Base-by-base conservation (phyloP, 2,329 filamentous ascomycete genomes). In the Trichoderma gracile region DNA sequence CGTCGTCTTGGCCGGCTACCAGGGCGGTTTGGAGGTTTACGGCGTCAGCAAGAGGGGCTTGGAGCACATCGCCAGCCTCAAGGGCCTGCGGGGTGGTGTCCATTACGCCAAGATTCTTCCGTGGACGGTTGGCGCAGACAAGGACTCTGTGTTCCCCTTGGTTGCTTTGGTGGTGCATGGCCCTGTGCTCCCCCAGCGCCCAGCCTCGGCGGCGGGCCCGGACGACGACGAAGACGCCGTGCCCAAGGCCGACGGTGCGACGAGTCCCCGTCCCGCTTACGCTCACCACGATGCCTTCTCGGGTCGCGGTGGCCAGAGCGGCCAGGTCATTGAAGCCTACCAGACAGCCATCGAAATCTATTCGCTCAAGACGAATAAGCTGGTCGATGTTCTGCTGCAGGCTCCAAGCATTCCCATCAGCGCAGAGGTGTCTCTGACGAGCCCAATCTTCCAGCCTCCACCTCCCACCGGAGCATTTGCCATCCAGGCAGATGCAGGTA, bases 311-410 rank as follows among this genome's bases (percentile, higher is more conserved):
- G 66, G 73, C 46, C 69, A 77, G 43, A 69, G 73, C 61, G 66
- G 73, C 45, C 69, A 78, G 45, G 69, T 74, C 5, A 80, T 88
- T 65, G 84, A 86, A 56, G 82, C 83, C 53, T 96, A 94, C 72
- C 93, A 96, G 76, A 97, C 93, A 0, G 89, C 89, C 0, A 92
- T 97, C 6, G 92, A 97, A 70, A 81, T 98, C 0, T 96, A 94
- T 76, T 97, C 93, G 1, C 79, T 98, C 66, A 87, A 85, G 69
- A 91, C 88, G n/a, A 88, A 88, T 70, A 83, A 85, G 67, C 85
- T 86, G 63, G 78, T 97, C 62, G 85, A 88, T 27, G 89, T 91
- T 0, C 80, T 98, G 9, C 88, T 96, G 66, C 85, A 88, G 70
- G 87, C 89, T 49, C 84, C 90, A 56, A 81, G 86, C 73, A 80